These are phyloP conservation scores for Nemania sp. DNA, from an alignment of 2,329 filamentous ascomycete species.

Conservation along the genomic window DNA sequence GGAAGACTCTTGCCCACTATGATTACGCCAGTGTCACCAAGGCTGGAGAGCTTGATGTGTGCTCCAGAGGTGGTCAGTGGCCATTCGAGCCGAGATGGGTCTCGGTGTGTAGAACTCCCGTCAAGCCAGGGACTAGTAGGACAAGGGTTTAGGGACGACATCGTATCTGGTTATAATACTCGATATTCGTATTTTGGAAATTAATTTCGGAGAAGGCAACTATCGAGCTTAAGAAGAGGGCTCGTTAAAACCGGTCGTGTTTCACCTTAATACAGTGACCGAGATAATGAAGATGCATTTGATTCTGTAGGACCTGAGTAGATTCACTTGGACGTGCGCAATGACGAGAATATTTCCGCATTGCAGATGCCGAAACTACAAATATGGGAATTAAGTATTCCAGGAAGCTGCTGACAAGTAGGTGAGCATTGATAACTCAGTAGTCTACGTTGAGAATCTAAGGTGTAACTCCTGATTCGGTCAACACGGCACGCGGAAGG, in stretches of 20 bases:
- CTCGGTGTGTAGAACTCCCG: conserved; percentile 5
- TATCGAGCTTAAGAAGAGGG: not conserved
- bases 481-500: no score
- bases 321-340: no score
- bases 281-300: no score
- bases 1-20: conserved; percentile 28
- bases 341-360: no score
- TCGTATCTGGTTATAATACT: conserved; percentile 6
- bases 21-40: conserved; percentile 12
- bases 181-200: not conserved
- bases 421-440: not conserved
- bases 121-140: conserved; percentile 6
- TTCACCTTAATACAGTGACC: no score
- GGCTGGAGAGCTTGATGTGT: not conserved
- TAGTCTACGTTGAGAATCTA: not conserved
- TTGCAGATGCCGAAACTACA: not conserved
- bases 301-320: no score
- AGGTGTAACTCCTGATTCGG: not conserved
- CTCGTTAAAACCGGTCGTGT: not conserved
- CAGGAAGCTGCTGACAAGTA: not conserved
- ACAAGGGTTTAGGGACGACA: not conserved
- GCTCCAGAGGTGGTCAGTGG: not conserved
- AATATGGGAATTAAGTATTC: not conserved
- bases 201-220: not conserved
- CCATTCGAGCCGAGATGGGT: conserved; percentile 22